Evolutionary conservation across 1,284 basidiomycete species (phyloP).

Genomic region (Microbotryum violaceum): DNA sequence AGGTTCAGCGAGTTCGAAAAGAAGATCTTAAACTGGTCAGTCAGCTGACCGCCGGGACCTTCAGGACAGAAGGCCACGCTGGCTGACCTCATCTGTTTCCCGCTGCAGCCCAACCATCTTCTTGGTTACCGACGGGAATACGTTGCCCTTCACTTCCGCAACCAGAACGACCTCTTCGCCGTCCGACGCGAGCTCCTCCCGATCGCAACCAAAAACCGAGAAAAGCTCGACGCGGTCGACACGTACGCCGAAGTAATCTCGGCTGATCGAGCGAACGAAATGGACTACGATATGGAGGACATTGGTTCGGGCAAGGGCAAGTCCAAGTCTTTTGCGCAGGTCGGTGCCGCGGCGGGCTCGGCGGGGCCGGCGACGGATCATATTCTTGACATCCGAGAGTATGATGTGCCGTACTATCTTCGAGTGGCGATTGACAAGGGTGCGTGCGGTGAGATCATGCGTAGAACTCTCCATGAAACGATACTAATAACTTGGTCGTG

Average conservation of each 20-base stretch:
- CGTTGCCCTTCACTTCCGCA: constrained; percentile 83
- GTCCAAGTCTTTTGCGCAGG: constrained; percentile 32
- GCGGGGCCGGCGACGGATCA: constrained; percentile 46
- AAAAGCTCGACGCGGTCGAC: constrained; percentile 92
- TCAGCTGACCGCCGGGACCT: not conserved
- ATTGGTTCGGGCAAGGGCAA: constrained; percentile 42
- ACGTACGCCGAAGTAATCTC: constrained; percentile 96
- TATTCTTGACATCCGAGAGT: constrained; percentile 92
- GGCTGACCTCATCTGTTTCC: not conserved
- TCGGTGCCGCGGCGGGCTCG: constrained; percentile 46
- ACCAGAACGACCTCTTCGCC: constrained; percentile 80
- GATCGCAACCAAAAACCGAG: constrained; percentile 77
- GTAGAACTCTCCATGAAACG: not conserved
- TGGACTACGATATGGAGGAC: constrained; percentile 55
- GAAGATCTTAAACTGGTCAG: constrained; percentile 78
- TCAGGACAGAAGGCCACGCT: not conserved
- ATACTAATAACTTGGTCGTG: not conserved
- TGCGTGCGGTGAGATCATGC: constrained; percentile 35
- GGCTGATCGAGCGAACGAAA: constrained; percentile 24
- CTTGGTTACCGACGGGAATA: constrained; percentile 82
- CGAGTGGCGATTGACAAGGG: constrained; percentile 95
- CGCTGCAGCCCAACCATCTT: constrained; percentile 73
- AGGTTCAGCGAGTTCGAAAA: constrained; percentile 72
- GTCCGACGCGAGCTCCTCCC: constrained; percentile 85
- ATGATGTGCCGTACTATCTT: constrained; percentile 94